Evolutionary conservation across 1,284 basidiomycete species (phyloP).

Genomic region (Ceratorhiza oryzae-sativae): DNA sequence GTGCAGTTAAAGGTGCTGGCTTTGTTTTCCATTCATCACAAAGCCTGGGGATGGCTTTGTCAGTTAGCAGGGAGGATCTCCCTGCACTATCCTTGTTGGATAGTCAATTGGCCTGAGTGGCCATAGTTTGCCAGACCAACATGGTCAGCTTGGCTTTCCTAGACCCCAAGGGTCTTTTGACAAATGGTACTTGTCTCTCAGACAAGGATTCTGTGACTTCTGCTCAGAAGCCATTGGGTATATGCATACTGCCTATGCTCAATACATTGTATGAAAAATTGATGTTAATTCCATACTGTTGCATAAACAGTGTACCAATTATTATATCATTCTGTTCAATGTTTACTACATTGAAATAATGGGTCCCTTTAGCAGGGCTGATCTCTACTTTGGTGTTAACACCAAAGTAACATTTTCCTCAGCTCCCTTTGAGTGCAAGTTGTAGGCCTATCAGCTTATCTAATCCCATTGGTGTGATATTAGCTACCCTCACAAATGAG

Average conservation of each 20-base stretch:
- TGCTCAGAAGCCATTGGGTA: background rate
- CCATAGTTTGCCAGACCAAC: background rate
- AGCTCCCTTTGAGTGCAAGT: conserved; percentile 13
- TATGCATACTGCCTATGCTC: background rate
- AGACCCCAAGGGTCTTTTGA: background rate
- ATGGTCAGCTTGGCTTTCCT: background rate
- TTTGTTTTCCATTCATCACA: background rate
- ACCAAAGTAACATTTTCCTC: background rate
- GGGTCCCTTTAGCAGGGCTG: conserved; percentile 47
- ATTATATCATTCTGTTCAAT: conserved; percentile 50
- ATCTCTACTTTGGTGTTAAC: background rate
- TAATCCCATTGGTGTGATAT: background rate
- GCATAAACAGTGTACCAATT: conserved; percentile 50
- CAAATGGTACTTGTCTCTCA: background rate
- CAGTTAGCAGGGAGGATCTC: background rate
- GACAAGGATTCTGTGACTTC: background rate
- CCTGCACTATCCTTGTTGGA: background rate
- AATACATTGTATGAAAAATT: conserved; percentile 43
- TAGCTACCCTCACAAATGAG: background rate
- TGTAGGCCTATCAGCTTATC: conserved; percentile 10
- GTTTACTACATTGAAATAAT: conserved; percentile 50
- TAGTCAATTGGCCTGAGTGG: background rate
- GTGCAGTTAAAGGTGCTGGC: background rate
- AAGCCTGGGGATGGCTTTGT: background rate
- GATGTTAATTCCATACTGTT: conserved; percentile 7